These are phyloP conservation scores for Mycena rosella DNA, from an alignment of 768 basidiomycete species.

Conservation along the genomic window DNA sequence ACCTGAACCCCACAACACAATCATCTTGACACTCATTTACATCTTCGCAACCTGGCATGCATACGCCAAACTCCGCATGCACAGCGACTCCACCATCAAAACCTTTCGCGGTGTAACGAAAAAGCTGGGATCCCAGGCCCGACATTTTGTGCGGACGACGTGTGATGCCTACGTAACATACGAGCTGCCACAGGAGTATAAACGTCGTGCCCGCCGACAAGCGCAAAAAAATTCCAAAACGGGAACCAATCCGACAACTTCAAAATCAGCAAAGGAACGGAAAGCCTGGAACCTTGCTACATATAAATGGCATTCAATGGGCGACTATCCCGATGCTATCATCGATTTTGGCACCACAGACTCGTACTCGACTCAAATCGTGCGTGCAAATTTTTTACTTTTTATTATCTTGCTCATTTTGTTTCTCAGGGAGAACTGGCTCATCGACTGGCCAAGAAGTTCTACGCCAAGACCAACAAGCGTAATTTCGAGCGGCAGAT, in stretches of 20 bases:
- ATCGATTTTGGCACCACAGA: no score
- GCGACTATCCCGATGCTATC: not conserved
- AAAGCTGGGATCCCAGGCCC: no score
- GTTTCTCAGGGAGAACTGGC: constrained; percentile 46
- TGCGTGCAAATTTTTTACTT: no score
- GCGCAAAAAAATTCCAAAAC: no score
- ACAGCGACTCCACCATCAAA: no score
- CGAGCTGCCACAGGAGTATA: constrained; percentile 38
- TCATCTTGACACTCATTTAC: no score
- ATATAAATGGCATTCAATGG: not conserved
- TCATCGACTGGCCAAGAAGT: constrained; percentile 45
- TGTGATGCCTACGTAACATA: constrained; percentile 36
- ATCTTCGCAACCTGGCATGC: no score
- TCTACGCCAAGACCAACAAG: constrained; percentile 45
- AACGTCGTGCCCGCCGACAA: constrained; percentile 5
- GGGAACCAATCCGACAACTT: no score
- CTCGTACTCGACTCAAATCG: no score
- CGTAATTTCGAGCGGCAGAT: constrained; percentile 39
- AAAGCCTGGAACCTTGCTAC: not conserved
- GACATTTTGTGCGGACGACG: no score
- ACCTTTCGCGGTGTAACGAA: no score
- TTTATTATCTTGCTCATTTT: not conserved
- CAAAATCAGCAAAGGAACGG: not conserved
- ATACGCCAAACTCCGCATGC: no score
- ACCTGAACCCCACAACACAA: constrained; percentile 40